phyloP scores from a whole-genome alignment of 345 rosid species.

The Hibiscus tridactylites region DNA sequence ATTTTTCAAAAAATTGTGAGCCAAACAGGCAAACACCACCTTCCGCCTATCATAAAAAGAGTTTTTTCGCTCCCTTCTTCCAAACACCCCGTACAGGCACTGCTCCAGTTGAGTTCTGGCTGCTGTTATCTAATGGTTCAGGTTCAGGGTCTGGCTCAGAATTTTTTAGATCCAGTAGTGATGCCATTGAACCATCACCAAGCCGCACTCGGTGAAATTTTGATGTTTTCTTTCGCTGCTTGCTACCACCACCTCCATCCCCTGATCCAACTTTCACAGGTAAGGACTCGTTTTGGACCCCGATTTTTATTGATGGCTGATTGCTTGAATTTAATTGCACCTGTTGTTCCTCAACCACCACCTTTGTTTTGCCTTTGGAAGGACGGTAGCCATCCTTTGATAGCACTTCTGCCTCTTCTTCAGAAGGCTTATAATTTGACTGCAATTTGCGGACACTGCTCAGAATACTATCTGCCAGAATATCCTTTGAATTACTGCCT shows the following conservation, averaged over 20 bases:
- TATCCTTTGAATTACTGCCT: slow-evolving; percentile 29
- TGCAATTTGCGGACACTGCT: slow-evolving; percentile 56
- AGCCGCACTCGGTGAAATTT: slow-evolving; percentile 68
- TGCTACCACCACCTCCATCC: slow-evolving; percentile 33
- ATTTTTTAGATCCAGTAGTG: slow-evolving; percentile 40
- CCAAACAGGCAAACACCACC: neutral
- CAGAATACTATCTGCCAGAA: slow-evolving; percentile 49
- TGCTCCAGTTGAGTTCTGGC: slow-evolving; percentile 20
- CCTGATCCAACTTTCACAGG: slow-evolving; percentile 24
- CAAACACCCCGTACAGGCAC: slow-evolving; percentile 68
- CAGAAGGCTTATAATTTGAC: slow-evolving; percentile 34
- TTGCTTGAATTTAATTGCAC: slow-evolving; percentile 12
- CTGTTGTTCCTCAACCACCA: slow-evolving; percentile 21
- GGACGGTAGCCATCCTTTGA: slow-evolving; percentile 56
- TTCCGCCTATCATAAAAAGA: slow-evolving; percentile 27
- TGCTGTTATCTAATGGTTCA: slow-evolving; percentile 19
- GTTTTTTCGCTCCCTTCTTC: slow-evolving; percentile 58
- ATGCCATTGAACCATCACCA: slow-evolving; percentile 71
- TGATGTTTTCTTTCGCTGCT: slow-evolving; percentile 68
- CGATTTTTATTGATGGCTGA: slow-evolving; percentile 11
- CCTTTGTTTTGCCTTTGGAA: slow-evolving; percentile 44
- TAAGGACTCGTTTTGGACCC: slow-evolving; percentile 14
- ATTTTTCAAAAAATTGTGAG: neutral
- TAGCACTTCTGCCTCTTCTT: slow-evolving; percentile 44
- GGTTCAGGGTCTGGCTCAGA: slow-evolving; percentile 38